A percentile compares a stretch with the other conserved stretches of the same genome.
These are phyloP conservation scores for Monosporascus sp. DNA, from an alignment of 2,329 filamentous ascomycete species.

Conservation along the genomic window DNA sequence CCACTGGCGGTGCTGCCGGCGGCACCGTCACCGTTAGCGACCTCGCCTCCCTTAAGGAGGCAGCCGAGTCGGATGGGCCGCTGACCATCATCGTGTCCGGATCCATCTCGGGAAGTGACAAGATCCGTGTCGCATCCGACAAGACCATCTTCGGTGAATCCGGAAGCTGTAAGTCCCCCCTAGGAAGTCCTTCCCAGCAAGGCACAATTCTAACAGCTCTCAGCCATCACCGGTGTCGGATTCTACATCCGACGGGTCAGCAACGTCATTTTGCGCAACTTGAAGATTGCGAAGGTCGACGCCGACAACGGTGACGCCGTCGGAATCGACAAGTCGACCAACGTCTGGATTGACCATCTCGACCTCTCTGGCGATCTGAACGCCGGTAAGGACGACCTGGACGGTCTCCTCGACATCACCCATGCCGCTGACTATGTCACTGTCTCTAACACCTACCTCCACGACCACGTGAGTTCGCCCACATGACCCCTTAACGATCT, in stretches of 20 bases:
- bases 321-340: conserved; percentile 39
- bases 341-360: conserved; percentile 44
- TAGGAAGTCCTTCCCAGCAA: background rate
- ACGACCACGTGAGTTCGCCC: conserved; percentile 30
- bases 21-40: conserved; percentile 39
- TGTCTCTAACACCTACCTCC: conserved; percentile 36
- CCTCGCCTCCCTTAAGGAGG: conserved; percentile 34
- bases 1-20: conserved; percentile 41
- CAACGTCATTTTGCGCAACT: conserved; percentile 54
- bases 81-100: conserved; percentile 45
- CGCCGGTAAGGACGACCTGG: conserved; percentile 38
- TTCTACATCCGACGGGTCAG: conserved; percentile 40
- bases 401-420: conserved; percentile 39
- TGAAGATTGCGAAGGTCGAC: conserved; percentile 45
- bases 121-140: background rate
- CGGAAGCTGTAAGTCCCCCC: background rate
- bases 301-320: conserved; percentile 44
- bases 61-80: conserved; percentile 34
- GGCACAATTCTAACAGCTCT: conserved; percentile 6
- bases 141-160: background rate
- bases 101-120: conserved; percentile 28
- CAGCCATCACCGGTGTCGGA: conserved; percentile 23
- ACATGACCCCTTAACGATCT: background rate
- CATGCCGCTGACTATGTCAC: conserved; percentile 40
- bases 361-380: conserved; percentile 32